phyloP scores from a whole-genome alignment of 495 filamentous ascomycete genomes.

The Parathielavia hyrcaniae region DNA sequence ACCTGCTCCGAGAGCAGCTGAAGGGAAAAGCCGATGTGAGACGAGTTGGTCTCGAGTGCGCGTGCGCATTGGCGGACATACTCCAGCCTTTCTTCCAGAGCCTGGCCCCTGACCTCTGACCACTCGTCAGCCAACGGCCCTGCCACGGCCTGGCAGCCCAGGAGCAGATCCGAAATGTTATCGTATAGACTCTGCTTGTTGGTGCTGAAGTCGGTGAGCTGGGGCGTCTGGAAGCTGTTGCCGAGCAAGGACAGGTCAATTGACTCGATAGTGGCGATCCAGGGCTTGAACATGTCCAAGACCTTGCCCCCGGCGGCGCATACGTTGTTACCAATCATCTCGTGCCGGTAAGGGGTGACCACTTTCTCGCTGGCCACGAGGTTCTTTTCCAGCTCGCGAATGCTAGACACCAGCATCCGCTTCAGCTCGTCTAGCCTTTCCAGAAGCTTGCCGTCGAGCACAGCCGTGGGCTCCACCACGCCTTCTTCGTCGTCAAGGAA shows the following conservation, averaged over 20 bases:
- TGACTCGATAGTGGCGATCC: constrained; percentile 80
- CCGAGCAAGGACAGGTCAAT: constrained; percentile 72
- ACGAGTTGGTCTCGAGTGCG: constrained; percentile 77
- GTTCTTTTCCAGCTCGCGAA: constrained; percentile 79
- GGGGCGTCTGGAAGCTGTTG: constrained; percentile 71
- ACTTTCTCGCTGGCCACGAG: constrained; percentile 71
- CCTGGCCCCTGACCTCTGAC: constrained; percentile 83
- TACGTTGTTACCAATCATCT: constrained; percentile 64
- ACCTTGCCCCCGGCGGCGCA: constrained; percentile 70
- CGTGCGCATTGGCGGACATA: constrained; percentile 66
- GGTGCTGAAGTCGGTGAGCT: constrained; percentile 76
- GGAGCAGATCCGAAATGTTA: constrained; percentile 77
- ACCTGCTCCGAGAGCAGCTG: constrained; percentile 81
- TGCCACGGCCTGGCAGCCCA: constrained; percentile 80
- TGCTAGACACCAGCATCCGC: constrained; percentile 68
- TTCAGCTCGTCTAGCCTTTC: constrained; percentile 80
- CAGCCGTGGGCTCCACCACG: constrained; percentile 62
- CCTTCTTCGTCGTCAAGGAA: constrained; percentile 82
- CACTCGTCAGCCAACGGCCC: constrained; percentile 91
- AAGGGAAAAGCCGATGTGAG: constrained; percentile 79
- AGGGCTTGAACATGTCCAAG: constrained; percentile 78
- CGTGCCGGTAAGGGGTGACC: constrained; percentile 62
- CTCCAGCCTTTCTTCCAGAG: constrained; percentile 81
- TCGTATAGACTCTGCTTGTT: constrained; percentile 93
- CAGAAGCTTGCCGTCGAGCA: constrained; percentile 67